A percentile compares a stretch with the other conserved stretches of the same genome.
Conservation (phyloP, 208 protist species). For the Strigomonas galati region DNA sequence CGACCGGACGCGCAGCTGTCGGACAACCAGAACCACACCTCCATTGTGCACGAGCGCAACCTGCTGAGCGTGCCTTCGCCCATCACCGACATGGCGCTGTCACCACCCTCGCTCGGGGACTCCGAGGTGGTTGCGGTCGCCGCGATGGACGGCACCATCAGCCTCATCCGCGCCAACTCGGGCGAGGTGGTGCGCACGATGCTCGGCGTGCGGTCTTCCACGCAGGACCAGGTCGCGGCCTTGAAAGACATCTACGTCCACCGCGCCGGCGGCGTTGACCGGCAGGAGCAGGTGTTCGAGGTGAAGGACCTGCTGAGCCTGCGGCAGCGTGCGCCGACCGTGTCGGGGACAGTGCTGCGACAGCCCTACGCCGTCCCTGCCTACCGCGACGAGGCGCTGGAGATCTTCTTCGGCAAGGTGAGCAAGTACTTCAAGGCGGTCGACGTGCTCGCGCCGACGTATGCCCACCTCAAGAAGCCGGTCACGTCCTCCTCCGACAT, state of each 20-base stretch:
- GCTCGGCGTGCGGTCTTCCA: conserved; percentile 40
- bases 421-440: conserved; percentile 80
- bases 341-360: conserved; percentile 45
- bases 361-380: conserved; percentile 74
- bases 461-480: conserved; percentile 66
- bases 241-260: conserved; percentile 22
- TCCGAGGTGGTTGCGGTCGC: conserved; percentile 67
- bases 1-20: conserved; percentile 50
- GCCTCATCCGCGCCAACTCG: conserved; percentile 57
- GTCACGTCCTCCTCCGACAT: conserved; percentile 48
- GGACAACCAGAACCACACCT: conserved; percentile 28
- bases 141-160: conserved; percentile 81
- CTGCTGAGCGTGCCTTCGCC: conserved; percentile 52
- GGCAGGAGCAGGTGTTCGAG: conserved; percentile 20
- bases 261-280: conserved; percentile 19
- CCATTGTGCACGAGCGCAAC: conserved; percentile 76
- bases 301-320: conserved; percentile 28
- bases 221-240: conserved; percentile 22
- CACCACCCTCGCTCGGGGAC: conserved; percentile 49
- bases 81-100: conserved; percentile 63
- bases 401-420: conserved; percentile 73
- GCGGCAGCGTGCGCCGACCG: conserved; percentile 13
- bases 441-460: conserved; percentile 71
- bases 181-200: conserved; percentile 79
- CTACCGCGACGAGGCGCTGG: conserved; percentile 72